phyloP scores from a whole-genome alignment of 1,284 basidiomycete species.

The Heterobasidion parviporum region DNA sequence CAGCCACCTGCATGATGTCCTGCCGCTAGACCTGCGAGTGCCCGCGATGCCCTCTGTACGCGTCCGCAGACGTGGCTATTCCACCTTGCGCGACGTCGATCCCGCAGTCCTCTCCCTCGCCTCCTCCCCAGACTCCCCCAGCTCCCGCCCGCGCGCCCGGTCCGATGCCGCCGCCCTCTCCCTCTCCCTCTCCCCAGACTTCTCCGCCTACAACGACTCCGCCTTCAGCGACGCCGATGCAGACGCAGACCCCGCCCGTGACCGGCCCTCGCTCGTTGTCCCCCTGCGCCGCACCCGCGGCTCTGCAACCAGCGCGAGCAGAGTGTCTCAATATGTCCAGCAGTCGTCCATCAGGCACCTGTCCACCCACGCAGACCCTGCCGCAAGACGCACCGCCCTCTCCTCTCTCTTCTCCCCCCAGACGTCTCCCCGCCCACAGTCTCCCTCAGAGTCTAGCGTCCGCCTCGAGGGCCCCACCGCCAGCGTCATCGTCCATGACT shows the following conservation, averaged over 20 bases:
- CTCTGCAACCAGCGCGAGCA: background rate
- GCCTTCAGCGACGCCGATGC: too few species aligned
- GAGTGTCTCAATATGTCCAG: background rate
- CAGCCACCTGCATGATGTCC: background rate
- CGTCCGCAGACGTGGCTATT: background rate
- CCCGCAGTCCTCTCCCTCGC: background rate
- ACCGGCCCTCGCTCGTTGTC: too few species aligned
- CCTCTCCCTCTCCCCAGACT: background rate
- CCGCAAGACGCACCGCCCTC: background rate
- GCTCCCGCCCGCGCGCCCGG: background rate
- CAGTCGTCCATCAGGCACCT: background rate
- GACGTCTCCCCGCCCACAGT: background rate
- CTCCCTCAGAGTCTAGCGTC: background rate
- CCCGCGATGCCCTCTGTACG: background rate
- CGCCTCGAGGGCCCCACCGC: background rate
- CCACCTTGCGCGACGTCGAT: conserved; percentile 2
- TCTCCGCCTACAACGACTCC: background rate
- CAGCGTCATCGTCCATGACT: background rate
- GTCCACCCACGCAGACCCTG: background rate
- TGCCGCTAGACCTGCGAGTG: background rate
- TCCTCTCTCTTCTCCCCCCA: background rate
- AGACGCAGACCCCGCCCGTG: too few species aligned
- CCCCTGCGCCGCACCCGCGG: too few species aligned
- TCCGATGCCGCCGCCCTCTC: background rate
- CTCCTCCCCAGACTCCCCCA: background rate